phyloP scores from a whole-genome alignment of 78 protist genomes.

The Cavenderia fasciculata region DNA sequence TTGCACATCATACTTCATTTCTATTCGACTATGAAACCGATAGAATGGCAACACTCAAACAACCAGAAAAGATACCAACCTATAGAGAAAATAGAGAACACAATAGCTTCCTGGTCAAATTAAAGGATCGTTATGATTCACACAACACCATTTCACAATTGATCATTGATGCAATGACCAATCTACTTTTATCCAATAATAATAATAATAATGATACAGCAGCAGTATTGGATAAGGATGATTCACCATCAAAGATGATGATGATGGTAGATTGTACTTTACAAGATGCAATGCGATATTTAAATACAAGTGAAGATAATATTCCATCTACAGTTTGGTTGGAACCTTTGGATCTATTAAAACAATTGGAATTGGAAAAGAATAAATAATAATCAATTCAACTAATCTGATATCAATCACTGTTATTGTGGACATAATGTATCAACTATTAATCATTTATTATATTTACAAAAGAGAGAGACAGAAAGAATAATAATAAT shows the following conservation, averaged over 20 bases:
- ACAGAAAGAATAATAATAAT: no score
- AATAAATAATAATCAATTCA: background rate
- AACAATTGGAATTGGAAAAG: no score
- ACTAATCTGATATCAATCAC: background rate
- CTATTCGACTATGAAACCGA: conserved; percentile 29
- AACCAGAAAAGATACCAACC: conserved; percentile 56
- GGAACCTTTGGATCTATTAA: no score
- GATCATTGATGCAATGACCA: background rate
- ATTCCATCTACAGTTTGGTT: no score
- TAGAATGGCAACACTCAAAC: conserved; percentile 20
- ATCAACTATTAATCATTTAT: conserved; percentile 19
- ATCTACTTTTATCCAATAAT: no score
- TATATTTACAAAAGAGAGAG: no score
- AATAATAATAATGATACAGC: no score
- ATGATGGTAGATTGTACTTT: no score
- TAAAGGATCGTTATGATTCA: conserved; percentile 7
- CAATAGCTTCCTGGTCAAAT: conserved; percentile 18
- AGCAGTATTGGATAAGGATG: no score
- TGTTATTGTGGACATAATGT: background rate
- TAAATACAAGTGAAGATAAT: background rate
- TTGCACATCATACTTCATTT: conserved; percentile 62
- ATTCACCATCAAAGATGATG: no score
- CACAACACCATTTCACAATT: background rate
- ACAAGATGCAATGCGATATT: conserved; percentile 5
- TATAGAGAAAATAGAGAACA: conserved; percentile 51